Base-by-base conservation (phyloP, 2,329 filamentous ascomycete species). In the Plectosphaerella sp. region DNA sequence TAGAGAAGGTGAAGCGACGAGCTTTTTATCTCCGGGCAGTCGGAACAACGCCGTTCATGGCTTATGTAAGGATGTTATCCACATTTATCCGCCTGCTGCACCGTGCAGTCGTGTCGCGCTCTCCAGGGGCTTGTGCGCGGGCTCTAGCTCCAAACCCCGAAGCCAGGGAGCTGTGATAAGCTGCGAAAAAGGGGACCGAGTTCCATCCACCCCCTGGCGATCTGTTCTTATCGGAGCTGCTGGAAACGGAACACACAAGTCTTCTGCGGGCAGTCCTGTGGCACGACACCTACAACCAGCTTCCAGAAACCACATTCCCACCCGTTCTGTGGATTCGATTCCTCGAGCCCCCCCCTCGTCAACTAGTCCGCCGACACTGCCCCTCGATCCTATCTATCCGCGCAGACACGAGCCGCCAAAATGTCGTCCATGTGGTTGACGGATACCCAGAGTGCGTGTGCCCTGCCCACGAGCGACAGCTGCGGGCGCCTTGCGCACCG, bases 371-470 rank as follows among this genome's bases (percentile, higher is more conserved):
- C 22, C 22, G 22, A 22, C 22, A 22, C 22, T 22, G 22, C 22
- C 8, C 33, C 15, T 3, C 14, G 12, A 36, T 15, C n/a, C 33
- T 25, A 37, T 22, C 41, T 12, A 20, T 11, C 41, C 16, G 41
- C 18, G n/a, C 37, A 9, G 15, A 7, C 5, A 22, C 10, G 28
- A 43, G 4, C 46, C 20, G 25, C 57, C 65, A 81, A 70, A 50
- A 89, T 92, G 88, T 88, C 88, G 66, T 88, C 90, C 55, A 95
- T 96, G 89, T 97, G 93, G 93, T 81, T 97, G 66, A 89, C 92
- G 63, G 93, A 97, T 74, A 84, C 88, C 67, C 93, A 97, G 73
- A 97, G 93, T 96, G 80, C 66, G 88, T 78, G 35, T 49, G 46
- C 47, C 39, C 42, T 10, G 12, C 46, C 25, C 20, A 14, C 42